Evolutionary conservation across 768 basidiomycete genomes (phyloP), one percentile per base, ranked within the genome.

Genomic region (Chlorophyllum brunneum): DNA sequence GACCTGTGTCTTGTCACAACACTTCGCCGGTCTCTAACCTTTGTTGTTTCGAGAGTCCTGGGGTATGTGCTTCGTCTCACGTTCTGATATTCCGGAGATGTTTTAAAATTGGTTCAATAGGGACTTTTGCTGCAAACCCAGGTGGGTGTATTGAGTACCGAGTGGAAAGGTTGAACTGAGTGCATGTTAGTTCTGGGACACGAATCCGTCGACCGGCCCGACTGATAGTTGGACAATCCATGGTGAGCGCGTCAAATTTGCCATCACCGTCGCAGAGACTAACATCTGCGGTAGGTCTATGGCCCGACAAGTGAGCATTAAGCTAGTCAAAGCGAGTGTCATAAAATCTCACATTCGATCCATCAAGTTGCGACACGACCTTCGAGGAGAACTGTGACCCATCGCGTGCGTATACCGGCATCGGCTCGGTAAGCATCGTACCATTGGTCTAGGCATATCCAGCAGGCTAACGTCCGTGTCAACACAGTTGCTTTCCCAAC

Each of bases 221-320:
- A 64, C 62, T 8, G 58, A 85, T 59, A 83, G 81, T 59, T 89
- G 87, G 86, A 89, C 85, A 1, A 82, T 88, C 53, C 86, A 86
- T 48, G 85, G 86, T 82, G 53, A 41, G 76, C 58, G n/a, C 22
- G 44, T 23, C 3, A n/a, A n/a, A 13, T 26, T 10, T 23, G 27
- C 1, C 18, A 23, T n/a, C 13, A 55, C 16, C 5, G 7, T 38
- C 8, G 18, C 11, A 2, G n/a, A 36, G 13, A 10, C 7, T 36
- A 16, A 36, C 9, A 11, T n/a, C n/a, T 36, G 16, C 16, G 34
- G 15, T 37, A 81, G 84, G 85, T 54, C 69, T 85, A 36, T 87
- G 85, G 85, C 81, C 82, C 3, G 85, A 84, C 58, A 66, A 80
- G 81, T 82, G 56, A 45, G 75, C 66, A 40, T n/a, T n/a, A 26